Percentiles rank a stretch among this genome's conserved stretches.
Evolutionary conservation across 208 protist genomes (phyloP).

Genomic region (Leishmania martiniquensis): DNA sequence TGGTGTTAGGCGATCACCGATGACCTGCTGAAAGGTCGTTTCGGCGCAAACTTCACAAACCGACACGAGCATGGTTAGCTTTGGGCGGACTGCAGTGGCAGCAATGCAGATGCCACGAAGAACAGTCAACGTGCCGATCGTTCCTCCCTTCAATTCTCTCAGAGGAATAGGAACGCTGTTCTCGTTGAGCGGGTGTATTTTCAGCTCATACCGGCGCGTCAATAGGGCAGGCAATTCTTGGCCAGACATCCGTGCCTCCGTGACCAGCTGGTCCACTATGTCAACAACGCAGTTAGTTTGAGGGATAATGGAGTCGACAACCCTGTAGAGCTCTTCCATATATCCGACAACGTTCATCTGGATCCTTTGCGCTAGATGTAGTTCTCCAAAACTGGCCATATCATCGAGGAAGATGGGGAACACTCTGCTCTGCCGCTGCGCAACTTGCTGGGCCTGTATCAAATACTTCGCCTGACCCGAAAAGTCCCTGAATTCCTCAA

Average conservation of each 20-base stretch:
- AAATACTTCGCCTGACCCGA: conserved; percentile 63
- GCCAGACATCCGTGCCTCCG: conserved; percentile 63
- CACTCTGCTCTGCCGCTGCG: conserved; percentile 41
- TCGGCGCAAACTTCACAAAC: conserved; percentile 91
- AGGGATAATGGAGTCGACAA: conserved; percentile 76
- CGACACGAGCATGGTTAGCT: conserved; percentile 82
- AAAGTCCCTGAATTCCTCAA: conserved; percentile 66
- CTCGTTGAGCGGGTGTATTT: conserved; percentile 52
- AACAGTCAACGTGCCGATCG: conserved; percentile 82
- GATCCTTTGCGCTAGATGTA: conserved; percentile 80
- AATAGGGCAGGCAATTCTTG: conserved; percentile 70
- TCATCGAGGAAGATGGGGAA: conserved; percentile 72
- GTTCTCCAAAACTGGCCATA: conserved; percentile 61
- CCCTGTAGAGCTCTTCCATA: conserved; percentile 76
- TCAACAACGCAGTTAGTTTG: conserved; percentile 45
- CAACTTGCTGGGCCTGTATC: conserved; percentile 41
- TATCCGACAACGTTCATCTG: conserved; percentile 90
- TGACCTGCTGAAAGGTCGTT: conserved; percentile 90
- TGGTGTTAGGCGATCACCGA: conserved; percentile 83
- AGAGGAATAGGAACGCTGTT: conserved; percentile 59
- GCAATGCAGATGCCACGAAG: conserved; percentile 90
- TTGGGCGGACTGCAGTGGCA: conserved; percentile 85
- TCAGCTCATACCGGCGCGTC: conserved; percentile 78
- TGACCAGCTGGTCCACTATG: conserved; percentile 73
- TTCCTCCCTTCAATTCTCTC: conserved; percentile 67